Conservation (phyloP, 805 yeast genomes). For the Candida montana region DNA sequence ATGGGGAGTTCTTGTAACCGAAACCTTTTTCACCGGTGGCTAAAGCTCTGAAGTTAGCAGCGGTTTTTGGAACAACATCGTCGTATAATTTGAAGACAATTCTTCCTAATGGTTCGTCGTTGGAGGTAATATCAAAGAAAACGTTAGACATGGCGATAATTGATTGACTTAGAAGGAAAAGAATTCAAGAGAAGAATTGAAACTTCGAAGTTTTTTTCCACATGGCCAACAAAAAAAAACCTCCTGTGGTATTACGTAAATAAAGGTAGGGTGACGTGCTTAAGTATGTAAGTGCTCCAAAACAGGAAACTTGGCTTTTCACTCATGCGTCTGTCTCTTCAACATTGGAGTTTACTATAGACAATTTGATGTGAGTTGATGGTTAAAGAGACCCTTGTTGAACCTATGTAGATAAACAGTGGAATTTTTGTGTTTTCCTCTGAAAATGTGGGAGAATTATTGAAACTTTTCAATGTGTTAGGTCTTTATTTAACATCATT, state of each 20-base stretch:
- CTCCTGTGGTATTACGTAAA: neutral
- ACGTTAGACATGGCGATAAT: conserved; percentile 53
- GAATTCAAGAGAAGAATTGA: neutral
- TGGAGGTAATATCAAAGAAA: conserved; percentile 76
- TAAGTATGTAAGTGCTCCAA: neutral
- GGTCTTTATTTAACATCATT: too few relatives aligned
- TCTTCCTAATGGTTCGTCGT: conserved; percentile 73
- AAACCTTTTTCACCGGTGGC: conserved; percentile 14
- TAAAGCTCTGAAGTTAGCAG: conserved; percentile 14
- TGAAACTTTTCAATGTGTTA: too few relatives aligned
- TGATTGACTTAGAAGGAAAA: neutral
- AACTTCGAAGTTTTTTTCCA: neutral
- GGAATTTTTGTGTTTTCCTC: too few relatives aligned
- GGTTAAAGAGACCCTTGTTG: too few relatives aligned
- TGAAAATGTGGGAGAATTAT: too few relatives aligned
- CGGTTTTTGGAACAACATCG: conserved; percentile 39
- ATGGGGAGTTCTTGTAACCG: conserved; percentile 12
- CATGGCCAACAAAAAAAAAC: neutral
- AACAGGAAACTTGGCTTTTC: too few relatives aligned
- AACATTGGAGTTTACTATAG: too few relatives aligned
- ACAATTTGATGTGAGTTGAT: too few relatives aligned
- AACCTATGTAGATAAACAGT: too few relatives aligned
- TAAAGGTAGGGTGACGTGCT: neutral
- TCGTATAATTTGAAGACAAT: conserved; percentile 82
- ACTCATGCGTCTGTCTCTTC: too few relatives aligned